phyloP scores from a whole-genome alignment of 1,284 basidiomycete species.

The Malassezia sympodialis region DNA sequence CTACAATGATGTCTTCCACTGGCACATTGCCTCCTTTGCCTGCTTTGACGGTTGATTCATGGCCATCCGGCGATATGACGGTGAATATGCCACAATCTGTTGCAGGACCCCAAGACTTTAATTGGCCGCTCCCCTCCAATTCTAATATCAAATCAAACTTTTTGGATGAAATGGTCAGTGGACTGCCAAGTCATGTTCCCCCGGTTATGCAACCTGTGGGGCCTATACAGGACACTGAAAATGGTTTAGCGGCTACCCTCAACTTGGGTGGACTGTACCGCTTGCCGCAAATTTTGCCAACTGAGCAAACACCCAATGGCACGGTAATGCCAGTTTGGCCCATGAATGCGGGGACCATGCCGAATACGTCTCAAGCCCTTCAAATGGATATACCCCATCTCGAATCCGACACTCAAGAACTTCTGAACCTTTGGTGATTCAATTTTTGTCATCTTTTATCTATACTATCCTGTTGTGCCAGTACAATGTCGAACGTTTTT shows the following conservation, averaged over 20 bases:
- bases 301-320: not conserved
- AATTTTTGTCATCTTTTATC: not conserved
- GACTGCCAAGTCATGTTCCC: not conserved
- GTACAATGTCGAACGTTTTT: slow-evolving; percentile 6
- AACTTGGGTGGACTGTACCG: slow-evolving; percentile 4
- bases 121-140: not conserved
- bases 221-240: not conserved
- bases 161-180: not conserved
- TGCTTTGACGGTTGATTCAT: not conserved
- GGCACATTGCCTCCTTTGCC: not conserved
- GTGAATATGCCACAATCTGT: not conserved
- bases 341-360: not conserved
- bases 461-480: not conserved
- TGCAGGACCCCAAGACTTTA: not conserved
- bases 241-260: not conserved
- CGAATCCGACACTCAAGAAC: slow-evolving; percentile 7
- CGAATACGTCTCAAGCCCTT: slow-evolving; percentile 2
- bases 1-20: not conserved
- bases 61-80: not conserved
- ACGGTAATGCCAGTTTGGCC: slow-evolving; percentile 13
- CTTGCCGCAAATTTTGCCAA: not conserved
- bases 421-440: slow-evolving; percentile 11
- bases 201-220: not conserved
- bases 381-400: slow-evolving; percentile 2
- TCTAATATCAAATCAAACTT: not conserved